phyloP scores from a whole-genome alignment of 2,329 filamentous ascomycete genomes.

The Curvularia spicifera region DNA sequence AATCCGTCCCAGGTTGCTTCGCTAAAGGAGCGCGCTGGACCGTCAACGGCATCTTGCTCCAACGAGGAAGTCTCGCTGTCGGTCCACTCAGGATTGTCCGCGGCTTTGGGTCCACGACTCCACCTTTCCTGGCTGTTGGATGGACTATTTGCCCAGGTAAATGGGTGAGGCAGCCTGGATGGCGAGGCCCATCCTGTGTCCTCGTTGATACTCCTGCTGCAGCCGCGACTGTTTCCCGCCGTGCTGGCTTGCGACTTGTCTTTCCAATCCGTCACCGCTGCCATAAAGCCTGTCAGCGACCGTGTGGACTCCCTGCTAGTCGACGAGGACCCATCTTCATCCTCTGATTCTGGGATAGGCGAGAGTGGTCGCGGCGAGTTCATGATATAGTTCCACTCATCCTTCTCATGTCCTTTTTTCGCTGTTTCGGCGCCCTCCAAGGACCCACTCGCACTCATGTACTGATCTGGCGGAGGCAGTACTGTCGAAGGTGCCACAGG shows the following conservation, averaged over 20 bases:
- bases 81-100: slow-evolving; percentile 8
- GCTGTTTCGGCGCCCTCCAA: neutral
- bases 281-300: slow-evolving; percentile 30
- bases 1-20: slow-evolving; percentile 30
- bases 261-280: slow-evolving; percentile 12
- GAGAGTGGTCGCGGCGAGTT: slow-evolving; percentile 4
- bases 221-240: neutral
- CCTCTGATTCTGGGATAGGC: slow-evolving; percentile 20
- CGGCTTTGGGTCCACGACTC: slow-evolving; percentile 1
- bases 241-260: neutral
- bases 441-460: neutral
- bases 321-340: slow-evolving; percentile 13
- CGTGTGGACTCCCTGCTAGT: slow-evolving; percentile 6
- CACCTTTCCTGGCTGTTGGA: slow-evolving; percentile 2
- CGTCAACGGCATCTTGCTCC: neutral
- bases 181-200: neutral
- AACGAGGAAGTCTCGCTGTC: slow-evolving; percentile 1
- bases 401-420: slow-evolving; percentile 5
- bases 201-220: neutral
- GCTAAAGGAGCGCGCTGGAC: neutral
- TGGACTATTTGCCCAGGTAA: slow-evolving; percentile 7
- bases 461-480: neutral
- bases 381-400: neutral
- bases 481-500: neutral
- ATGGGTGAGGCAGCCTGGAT: slow-evolving; percentile 6